phyloP scores from a whole-genome alignment of 2,329 filamentous ascomycete species.

The Aspergillus hiratsukae region DNA sequence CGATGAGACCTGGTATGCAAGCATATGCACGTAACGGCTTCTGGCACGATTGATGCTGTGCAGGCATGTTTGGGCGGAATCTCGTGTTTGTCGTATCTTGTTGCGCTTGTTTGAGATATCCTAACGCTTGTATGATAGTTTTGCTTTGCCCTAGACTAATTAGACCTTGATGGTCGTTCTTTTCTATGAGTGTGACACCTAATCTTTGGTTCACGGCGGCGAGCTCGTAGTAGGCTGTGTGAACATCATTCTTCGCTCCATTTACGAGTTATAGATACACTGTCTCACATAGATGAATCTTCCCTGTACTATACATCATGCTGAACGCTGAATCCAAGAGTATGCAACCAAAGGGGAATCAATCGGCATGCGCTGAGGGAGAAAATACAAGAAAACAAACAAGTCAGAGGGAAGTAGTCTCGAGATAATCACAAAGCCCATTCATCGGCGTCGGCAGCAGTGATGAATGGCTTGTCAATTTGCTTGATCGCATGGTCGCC shows the following conservation, averaged over 20 bases:
- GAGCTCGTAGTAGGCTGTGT: not conserved
- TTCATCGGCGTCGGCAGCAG: slow-evolving; percentile 66
- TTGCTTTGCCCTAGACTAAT: not conserved
- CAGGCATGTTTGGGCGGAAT: not conserved
- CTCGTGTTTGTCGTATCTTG: not conserved
- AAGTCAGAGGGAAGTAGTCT: not conserved
- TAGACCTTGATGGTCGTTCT: not conserved
- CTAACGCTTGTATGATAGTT: not conserved
- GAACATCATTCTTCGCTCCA: not conserved
- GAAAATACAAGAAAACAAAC: not conserved
- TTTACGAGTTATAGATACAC: not conserved
- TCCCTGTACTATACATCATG: not conserved
- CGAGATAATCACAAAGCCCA: slow-evolving; percentile 61
- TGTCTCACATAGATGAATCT: not conserved
- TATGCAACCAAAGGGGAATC: not conserved
- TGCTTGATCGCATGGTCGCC: slow-evolving; percentile 92
- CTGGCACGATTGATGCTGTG: not conserved
- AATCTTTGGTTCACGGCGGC: not conserved
- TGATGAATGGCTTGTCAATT: slow-evolving; percentile 89
- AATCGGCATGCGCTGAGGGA: not conserved
- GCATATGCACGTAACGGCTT: not conserved
- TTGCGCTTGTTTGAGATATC: not conserved
- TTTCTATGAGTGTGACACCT: not conserved
- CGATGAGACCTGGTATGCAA: slow-evolving; percentile 10
- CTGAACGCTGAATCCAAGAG: not conserved